Percentiles rank a stretch among this genome's conserved stretches.
Conservation (phyloP, 495 filamentous ascomycete genomes). For the Sordaria brevicollis region DNA sequence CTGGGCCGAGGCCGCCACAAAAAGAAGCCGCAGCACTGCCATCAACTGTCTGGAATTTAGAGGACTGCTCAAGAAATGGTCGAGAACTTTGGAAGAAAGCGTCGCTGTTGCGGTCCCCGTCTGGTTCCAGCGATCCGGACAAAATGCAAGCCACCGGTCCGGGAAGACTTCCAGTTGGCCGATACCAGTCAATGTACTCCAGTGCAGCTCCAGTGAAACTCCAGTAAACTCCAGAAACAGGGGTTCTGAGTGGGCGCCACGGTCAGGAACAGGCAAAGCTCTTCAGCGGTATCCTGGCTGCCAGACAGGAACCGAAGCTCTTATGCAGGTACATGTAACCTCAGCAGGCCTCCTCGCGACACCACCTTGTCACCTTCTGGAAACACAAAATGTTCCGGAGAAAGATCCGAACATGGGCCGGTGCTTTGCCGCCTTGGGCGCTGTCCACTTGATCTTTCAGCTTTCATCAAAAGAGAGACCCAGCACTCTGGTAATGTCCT, state of each 20-base stretch:
- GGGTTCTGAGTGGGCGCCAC: background rate
- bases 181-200: background rate
- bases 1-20: background rate
- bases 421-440: background rate
- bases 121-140: slow-evolving; percentile 11
- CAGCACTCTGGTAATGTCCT: background rate
- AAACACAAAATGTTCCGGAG: background rate
- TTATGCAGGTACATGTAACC: background rate
- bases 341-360: background rate
- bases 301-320: background rate
- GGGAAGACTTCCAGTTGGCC: slow-evolving; percentile 24
- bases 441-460: no score
- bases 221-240: background rate
- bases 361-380: background rate
- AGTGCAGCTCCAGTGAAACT: background rate
- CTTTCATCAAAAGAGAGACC: background rate
- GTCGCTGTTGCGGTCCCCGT: background rate
- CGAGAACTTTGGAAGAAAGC: background rate
- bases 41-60: background rate
- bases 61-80: background rate
- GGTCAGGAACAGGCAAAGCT: background rate
- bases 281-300: background rate
- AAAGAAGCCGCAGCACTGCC: background rate
- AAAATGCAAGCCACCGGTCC: slow-evolving; percentile 13
- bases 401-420: background rate